A percentile compares a stretch with the other conserved stretches of the same genome.
These are phyloP conservation scores for Pugionium cornutum DNA, from an alignment of 345 rosid species.

Conservation along the genomic window DNA sequence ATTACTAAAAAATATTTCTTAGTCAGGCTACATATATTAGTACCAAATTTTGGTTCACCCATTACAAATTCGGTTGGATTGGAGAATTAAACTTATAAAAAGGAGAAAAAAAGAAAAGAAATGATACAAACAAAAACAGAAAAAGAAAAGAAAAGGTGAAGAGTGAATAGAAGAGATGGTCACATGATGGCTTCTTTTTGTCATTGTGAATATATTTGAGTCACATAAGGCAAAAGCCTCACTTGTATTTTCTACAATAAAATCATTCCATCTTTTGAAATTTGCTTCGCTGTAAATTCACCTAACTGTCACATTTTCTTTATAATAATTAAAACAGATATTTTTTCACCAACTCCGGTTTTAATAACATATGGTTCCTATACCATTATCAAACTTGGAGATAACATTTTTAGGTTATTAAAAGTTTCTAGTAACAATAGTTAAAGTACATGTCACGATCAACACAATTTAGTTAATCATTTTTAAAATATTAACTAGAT, in stretches of 20 bases:
- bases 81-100: constrained; percentile 29
- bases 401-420: not conserved
- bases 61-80: constrained; percentile 9
- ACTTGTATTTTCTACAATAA: constrained; percentile 30
- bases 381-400: not conserved
- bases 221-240: constrained; percentile 32
- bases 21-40: too few species aligned
- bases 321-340: constrained; percentile 13
- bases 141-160: constrained; percentile 23
- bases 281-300: constrained; percentile 38
- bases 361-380: constrained; percentile 18
- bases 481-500: not conserved
- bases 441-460: constrained; percentile 1
- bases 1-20: too few species aligned
- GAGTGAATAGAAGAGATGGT: constrained; percentile 33
- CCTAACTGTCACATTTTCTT: constrained; percentile 35
- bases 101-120: constrained; percentile 29
- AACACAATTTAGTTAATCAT: not conserved
- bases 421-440: not conserved
- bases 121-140: constrained; percentile 23
- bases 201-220: constrained; percentile 37
- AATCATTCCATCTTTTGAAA: constrained; percentile 41
- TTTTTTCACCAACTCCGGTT: constrained; percentile 35
- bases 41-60: not conserved
- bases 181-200: constrained; percentile 34